Percentiles rank a stretch among this genome's conserved stretches.
phyloP scores from a whole-genome alignment of 108 stramenopile species.

The Skeletonema menzelii region DNA sequence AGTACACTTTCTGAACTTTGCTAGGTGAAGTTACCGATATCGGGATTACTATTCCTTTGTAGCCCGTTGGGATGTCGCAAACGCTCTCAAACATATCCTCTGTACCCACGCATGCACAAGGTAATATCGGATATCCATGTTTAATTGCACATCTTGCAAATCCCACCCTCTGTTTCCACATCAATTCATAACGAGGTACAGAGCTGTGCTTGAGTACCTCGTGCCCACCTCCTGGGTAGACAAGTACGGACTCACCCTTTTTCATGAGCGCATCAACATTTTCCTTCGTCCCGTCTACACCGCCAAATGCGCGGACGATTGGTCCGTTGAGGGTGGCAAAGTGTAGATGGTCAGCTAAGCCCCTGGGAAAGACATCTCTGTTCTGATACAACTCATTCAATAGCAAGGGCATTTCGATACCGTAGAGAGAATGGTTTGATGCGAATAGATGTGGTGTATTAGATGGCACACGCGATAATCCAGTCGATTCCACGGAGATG shows the following conservation, averaged over 20 bases:
- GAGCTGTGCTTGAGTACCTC: slow-evolving; percentile 26
- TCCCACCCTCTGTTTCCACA: slow-evolving; percentile 29
- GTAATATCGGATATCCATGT: slow-evolving; percentile 31
- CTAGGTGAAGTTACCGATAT: slow-evolving; percentile 2
- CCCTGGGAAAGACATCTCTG: slow-evolving; percentile 4
- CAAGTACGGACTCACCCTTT: slow-evolving; percentile 10
- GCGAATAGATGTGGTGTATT: slow-evolving; percentile 17
- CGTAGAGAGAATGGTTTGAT: slow-evolving; percentile 20
- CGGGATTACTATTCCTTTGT: slow-evolving; percentile 2
- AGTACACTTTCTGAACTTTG: slow-evolving; percentile 17
- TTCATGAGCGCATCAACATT: slow-evolving; percentile 28
- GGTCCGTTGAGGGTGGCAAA: slow-evolving; percentile 27
- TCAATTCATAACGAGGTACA: slow-evolving; percentile 22
- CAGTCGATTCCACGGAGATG: slow-evolving; percentile 4
- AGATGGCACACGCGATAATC: background rate
- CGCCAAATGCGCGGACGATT: slow-evolving; percentile 18
- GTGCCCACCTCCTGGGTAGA: slow-evolving; percentile 20
- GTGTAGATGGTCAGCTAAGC: slow-evolving; percentile 27
- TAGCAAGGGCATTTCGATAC: slow-evolving; percentile 22
- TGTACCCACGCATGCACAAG: slow-evolving; percentile 23
- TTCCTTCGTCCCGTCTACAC: slow-evolving; percentile 20
- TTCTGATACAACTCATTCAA: slow-evolving; percentile 15
- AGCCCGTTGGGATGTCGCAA: slow-evolving; percentile 10
- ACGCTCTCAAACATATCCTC: slow-evolving; percentile 27
- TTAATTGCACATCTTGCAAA: slow-evolving; percentile 28